These are phyloP conservation scores for Strobilomyces echinocephalus DNA, from an alignment of 768 basidiomycete genomes.

Conservation along the genomic window DNA sequence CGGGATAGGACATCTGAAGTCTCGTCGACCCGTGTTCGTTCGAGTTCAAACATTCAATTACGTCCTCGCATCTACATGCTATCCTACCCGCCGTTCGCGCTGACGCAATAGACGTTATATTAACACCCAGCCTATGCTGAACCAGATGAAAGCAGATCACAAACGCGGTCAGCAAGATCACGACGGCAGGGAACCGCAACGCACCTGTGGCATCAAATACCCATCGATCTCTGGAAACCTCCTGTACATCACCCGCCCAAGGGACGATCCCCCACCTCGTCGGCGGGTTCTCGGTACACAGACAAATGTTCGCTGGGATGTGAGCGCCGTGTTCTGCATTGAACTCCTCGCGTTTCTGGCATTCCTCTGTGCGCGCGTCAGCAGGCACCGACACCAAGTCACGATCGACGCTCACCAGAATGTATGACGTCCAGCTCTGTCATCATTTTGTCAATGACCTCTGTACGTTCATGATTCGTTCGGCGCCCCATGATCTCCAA, in stretches of 20 bases:
- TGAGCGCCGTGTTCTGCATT: conserved; percentile 68
- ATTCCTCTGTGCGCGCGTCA: conserved; percentile 53
- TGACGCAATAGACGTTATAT: too few species aligned
- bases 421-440: conserved; percentile 57
- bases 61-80: too few species aligned
- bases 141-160: too few species aligned
- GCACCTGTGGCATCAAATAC: conserved; percentile 55
- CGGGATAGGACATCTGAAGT: too few species aligned
- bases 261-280: conserved; percentile 69
- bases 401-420: conserved; percentile 45
- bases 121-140: too few species aligned
- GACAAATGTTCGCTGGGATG: conserved; percentile 75
- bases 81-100: too few species aligned
- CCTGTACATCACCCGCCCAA: conserved; percentile 47
- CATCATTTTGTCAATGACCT: conserved; percentile 64
- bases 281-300: conserved; percentile 69
- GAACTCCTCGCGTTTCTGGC: conserved; percentile 57
- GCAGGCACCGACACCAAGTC: neutral
- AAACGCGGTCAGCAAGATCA: neutral
- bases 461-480: conserved; percentile 61
- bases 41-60: too few species aligned
- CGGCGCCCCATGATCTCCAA: conserved; percentile 67
- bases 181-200: neutral
- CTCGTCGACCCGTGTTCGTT: too few species aligned
- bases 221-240: conserved; percentile 60